These are phyloP conservation scores for Dactylellina leptospora DNA, from an alignment of 2,329 filamentous ascomycete genomes.

Conservation along the genomic window DNA sequence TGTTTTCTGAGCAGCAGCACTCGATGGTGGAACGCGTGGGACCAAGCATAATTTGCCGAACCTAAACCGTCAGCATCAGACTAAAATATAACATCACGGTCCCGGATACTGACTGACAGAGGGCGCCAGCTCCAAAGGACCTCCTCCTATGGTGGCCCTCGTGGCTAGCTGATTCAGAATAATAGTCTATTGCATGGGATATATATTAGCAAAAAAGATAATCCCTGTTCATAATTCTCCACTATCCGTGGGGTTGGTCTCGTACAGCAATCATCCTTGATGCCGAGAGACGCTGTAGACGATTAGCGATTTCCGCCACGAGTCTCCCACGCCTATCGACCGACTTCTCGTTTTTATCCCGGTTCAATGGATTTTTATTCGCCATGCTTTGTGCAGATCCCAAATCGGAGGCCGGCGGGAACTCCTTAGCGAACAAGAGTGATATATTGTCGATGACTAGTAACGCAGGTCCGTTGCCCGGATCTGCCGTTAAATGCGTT, in stretches of 20 bases:
- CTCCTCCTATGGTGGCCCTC: conserved; percentile 29
- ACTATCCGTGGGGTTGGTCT: not conserved
- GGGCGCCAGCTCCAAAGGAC: conserved; percentile 45
- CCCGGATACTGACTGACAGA: conserved; percentile 34
- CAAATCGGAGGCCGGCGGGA: conserved; percentile 54
- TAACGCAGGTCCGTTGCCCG: conserved; percentile 26
- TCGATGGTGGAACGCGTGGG: conserved; percentile 41
- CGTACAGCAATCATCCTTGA: conserved; percentile 43
- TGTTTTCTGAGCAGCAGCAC: conserved; percentile 47
- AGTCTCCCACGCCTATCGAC: conserved; percentile 39
- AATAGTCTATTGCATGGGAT: conserved; percentile 20
- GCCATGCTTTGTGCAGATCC: not conserved
- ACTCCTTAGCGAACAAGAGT: conserved; percentile 54
- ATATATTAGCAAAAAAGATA: too few species aligned
- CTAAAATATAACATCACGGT: not conserved
- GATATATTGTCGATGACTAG: conserved; percentile 55
- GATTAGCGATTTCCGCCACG: conserved; percentile 42
- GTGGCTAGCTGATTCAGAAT: conserved; percentile 46
- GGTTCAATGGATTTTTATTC: not conserved
- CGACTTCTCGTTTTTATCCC: conserved; percentile 24
- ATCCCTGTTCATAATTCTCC: not conserved
- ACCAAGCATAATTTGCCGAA: conserved; percentile 44
- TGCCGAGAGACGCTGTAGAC: conserved; percentile 46
- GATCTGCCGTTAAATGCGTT: conserved; percentile 37
- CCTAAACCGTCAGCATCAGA: conserved; percentile 8